Base-by-base conservation (phyloP, 345 rosid species). In the Acer yangbiense region DNA sequence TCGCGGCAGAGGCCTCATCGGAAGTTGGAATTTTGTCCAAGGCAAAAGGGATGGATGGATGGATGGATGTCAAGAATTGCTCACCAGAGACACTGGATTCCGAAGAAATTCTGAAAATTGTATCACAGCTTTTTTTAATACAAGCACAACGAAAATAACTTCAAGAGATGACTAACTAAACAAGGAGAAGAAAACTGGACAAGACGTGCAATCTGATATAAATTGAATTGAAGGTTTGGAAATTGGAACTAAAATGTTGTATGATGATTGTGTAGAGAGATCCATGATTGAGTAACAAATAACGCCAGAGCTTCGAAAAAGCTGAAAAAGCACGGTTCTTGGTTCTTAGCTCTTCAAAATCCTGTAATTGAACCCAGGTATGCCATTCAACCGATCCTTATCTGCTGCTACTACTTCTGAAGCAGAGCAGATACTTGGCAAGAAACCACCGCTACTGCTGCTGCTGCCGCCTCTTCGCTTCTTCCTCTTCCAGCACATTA, bases 351-450 rank as follows among this genome's bases (percentile, higher is more conserved):
- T 83, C 83, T 87, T 88, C 41, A 94, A 91, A 81, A 86, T 90
- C 78, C 87, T 88, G 71, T 92, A 94, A 73, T 14, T 82, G 84
- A 90, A 88, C 55, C 90, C 86, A 50, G 86, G 80, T 43, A 85
- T 84, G 46, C 75, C 78, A 60, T 77, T 75, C 35, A 77, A 60
- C 67, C 70, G 82, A 70, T 79, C 66, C 72, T 71, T 74, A 4
- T 86, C 90, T 13, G 85, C 76, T 76, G 87, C 92, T 13, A 83
- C 76, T 76, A 88, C 92, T 72, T 89, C 92, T 27, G 82, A 78
- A 39, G 82, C 82, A 54, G 97, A 83, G 71, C 92, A 90, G 75
- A 90, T 73, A 69, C 88, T 86, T 12, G 97, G 91, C 57, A 83
- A 44, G 78, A 89, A 84, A 44, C 69, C 71, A 3, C 64, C 27